A percentile compares a stretch with the other conserved stretches of the same genome.
Evolutionary conservation across 1,284 basidiomycete species (phyloP).

Genomic region (Austropuccinia psidii): DNA sequence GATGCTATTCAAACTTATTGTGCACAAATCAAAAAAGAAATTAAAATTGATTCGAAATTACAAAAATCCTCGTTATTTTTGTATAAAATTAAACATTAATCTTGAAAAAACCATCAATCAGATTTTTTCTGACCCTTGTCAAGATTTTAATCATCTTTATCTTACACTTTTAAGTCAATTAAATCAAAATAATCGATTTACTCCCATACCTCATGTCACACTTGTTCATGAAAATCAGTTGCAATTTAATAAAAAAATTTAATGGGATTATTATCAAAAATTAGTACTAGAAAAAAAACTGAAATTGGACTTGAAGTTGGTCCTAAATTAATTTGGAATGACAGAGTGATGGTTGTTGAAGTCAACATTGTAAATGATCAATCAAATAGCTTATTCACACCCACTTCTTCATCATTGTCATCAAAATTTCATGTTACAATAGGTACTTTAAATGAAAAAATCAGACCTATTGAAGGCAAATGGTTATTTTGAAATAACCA

Average conservation of each 20-base stretch:
- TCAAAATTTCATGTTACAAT: constrained; percentile 74
- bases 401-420: constrained; percentile 49
- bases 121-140: no score
- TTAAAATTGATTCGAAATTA: constrained; percentile 4
- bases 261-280: constrained; percentile 62
- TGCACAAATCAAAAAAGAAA: constrained; percentile 20
- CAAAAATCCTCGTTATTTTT: constrained; percentile 15
- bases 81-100: background rate
- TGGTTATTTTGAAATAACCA: no score
- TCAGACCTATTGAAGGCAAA: constrained; percentile 65
- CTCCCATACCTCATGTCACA: constrained; percentile 1
- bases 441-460: constrained; percentile 58
- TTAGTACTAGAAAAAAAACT: constrained; percentile 53
- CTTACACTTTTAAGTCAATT: no score
- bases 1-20: constrained; percentile 50
- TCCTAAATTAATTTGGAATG: constrained; percentile 62
- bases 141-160: no score
- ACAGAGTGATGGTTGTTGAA: constrained; percentile 63
- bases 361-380: constrained; percentile 46
- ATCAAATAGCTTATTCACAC: no score
- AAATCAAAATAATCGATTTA: background rate
- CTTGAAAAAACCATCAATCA: background rate
- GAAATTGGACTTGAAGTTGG: constrained; percentile 56
- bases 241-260: no score
- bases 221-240: constrained; percentile 22